phyloP scores from a whole-genome alignment of 306 rosid genomes.

The Trifolium fragiferum region DNA sequence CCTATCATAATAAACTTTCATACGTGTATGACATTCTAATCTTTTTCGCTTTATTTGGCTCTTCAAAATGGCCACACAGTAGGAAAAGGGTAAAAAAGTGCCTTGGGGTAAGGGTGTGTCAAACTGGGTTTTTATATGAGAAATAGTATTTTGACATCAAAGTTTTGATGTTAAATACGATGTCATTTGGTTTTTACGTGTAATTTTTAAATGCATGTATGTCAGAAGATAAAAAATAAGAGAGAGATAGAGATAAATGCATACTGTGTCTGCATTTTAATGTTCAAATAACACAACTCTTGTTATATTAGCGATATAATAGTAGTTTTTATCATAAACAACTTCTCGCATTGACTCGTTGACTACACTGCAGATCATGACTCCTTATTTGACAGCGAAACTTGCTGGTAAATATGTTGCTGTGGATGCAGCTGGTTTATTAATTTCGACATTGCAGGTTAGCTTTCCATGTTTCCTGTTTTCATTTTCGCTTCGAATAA shows the following conservation, averaged over 20 bases:
- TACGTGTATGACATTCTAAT: constrained; percentile 12
- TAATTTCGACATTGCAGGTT: constrained; percentile 77
- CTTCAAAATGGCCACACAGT: background rate
- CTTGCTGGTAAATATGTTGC: constrained; percentile 89
- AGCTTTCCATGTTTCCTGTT: background rate
- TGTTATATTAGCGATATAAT: background rate
- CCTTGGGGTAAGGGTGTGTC: background rate
- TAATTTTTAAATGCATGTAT: no score
- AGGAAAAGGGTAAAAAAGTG: background rate
- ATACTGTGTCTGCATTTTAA: no score
- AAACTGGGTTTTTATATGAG: background rate
- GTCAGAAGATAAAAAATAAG: no score
- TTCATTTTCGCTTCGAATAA: no score
- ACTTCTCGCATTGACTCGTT: background rate
- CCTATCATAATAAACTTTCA: background rate
- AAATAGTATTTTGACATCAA: no score
- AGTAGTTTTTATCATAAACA: background rate
- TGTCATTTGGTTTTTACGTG: no score
- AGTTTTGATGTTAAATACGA: no score
- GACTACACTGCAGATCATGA: constrained; percentile 69
- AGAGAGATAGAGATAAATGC: no score
- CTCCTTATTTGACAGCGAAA: constrained; percentile 83
- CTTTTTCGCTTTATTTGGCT: background rate
- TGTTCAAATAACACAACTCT: no score
- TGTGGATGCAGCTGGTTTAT: constrained; percentile 75